Evolutionary conservation across 202 grass and related monocot genomes (phyloP).

Genomic region (Alloteropsis angusta): DNA sequence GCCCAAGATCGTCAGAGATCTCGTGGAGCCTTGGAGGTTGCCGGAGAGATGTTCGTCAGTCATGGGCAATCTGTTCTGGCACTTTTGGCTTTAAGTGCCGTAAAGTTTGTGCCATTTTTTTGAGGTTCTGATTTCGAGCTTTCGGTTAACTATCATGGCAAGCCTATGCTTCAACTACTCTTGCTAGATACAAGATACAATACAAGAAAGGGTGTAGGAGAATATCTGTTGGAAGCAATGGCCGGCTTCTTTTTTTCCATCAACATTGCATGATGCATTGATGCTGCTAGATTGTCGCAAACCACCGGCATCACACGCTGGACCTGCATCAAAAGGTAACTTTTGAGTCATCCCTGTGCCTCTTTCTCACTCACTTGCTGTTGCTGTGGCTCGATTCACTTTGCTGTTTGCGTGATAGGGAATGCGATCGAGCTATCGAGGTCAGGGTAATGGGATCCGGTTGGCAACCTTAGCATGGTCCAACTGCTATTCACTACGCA

Average conservation of each 20-base stretch:
- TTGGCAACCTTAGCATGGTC: slow-evolving; percentile 11
- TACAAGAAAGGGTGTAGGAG: neutral
- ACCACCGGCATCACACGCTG: slow-evolving; percentile 23
- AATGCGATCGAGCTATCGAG: neutral
- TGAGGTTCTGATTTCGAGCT: neutral
- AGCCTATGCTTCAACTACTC: neutral
- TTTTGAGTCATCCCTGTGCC: slow-evolving; percentile 1
- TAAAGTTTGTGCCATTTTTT: neutral
- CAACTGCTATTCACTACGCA: slow-evolving; percentile 9
- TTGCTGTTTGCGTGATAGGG: neutral
- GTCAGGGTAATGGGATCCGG: neutral
- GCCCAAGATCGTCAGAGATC: neutral
- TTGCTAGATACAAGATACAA: neutral
- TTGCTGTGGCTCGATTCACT: neutral
- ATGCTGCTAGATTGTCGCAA: neutral
- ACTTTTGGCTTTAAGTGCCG: neutral
- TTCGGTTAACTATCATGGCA: slow-evolving; percentile 7
- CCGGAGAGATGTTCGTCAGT: neutral
- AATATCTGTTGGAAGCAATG: slow-evolving; percentile 3
- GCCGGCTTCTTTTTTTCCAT: neutral
- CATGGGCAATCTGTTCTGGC: neutral
- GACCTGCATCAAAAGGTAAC: slow-evolving; percentile 10
- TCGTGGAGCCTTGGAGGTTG: neutral
- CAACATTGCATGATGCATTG: neutral
- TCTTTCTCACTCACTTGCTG: neutral